phyloP scores from a whole-genome alignment of 2,329 filamentous ascomycete species.

The Talaromyces funiculosus region DNA sequence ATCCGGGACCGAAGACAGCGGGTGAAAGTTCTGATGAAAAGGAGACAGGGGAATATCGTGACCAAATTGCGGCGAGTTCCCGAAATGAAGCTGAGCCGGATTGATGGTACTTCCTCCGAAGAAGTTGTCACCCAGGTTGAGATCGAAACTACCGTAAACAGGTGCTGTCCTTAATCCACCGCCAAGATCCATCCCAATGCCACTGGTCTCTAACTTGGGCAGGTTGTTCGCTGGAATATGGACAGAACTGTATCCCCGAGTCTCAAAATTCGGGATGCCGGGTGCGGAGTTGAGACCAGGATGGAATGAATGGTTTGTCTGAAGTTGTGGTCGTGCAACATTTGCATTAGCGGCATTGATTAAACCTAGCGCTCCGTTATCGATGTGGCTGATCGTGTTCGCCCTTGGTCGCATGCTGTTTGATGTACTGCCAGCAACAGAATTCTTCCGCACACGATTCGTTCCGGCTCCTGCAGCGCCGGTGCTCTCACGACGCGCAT shows the following conservation, averaged over 20 bases:
- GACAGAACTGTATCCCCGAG: conserved; percentile 57
- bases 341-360: conserved; percentile 24
- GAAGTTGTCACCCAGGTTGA: conserved; percentile 64
- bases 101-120: conserved; percentile 52
- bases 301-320: conserved; percentile 59
- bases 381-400: conserved; percentile 94
- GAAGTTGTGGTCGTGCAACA: conserved; percentile 21
- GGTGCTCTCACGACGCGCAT: conserved; percentile 76
- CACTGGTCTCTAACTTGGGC: conserved; percentile 76
- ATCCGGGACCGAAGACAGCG: conserved; percentile 48
- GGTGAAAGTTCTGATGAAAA: conserved; percentile 40
- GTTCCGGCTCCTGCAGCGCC: conserved; percentile 59
- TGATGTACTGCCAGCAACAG: conserved; percentile 56
- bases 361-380: conserved; percentile 68
- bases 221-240: conserved; percentile 59
- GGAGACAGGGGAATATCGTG: conserved; percentile 37
- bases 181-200: conserved; percentile 60
- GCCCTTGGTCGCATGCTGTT: conserved; percentile 75
- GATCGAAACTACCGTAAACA: conserved; percentile 61
- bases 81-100: conserved; percentile 71
- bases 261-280: conserved; percentile 52
- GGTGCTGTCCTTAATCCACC: conserved; percentile 75
- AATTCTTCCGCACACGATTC: conserved; percentile 85
- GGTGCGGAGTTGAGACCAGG: conserved; percentile 66
- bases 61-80: conserved; percentile 61